phyloP scores from a whole-genome alignment of 129 eudicot species.

The Rutidosis leptorrhynchoides region DNA sequence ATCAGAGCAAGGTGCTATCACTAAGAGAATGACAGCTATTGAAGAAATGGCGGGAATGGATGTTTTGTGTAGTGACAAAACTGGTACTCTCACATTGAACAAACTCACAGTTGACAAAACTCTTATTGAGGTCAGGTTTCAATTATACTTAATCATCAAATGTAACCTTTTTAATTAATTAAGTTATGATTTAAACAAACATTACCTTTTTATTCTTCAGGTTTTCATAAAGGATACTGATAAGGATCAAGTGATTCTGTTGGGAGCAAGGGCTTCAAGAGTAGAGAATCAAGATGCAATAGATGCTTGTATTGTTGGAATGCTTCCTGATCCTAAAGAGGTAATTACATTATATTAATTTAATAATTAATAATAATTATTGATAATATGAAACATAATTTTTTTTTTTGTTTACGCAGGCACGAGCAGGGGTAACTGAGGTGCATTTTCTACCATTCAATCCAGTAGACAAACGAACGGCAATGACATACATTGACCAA shows the following conservation, averaged over 20 bases:
- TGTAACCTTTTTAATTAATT: not conserved
- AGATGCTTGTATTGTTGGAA: constrained; percentile 83
- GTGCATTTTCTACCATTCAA: constrained; percentile 84
- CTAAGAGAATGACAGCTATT: constrained; percentile 96
- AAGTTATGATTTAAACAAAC: too few relatives aligned
- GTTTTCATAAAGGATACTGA: constrained; percentile 51
- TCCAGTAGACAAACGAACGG: constrained; percentile 88
- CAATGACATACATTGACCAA: constrained; percentile 65
- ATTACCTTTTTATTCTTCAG: constrained; percentile 24
- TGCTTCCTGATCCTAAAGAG: constrained; percentile 80
- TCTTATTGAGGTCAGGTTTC: constrained; percentile 61
- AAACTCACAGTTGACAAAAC: constrained; percentile 76
- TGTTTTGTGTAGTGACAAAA: constrained; percentile 90
- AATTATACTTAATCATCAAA: not conserved
- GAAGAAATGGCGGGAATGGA: constrained; percentile 99
- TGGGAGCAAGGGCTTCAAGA: constrained; percentile 86
- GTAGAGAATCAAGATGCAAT: constrained; percentile 93
- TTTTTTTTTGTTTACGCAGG: constrained; percentile 36
- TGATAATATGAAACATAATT: not conserved
- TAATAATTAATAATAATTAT: not conserved
- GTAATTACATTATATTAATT: constrained; percentile 35
- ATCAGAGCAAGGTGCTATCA: constrained; percentile 89
- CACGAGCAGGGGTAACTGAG: constrained; percentile 80
- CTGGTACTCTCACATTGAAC: constrained; percentile 87
- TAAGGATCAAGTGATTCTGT: constrained; percentile 52